Percentiles rank a stretch among this genome's conserved stretches.
These are phyloP conservation scores for Schwanniomyces vanrijiae DNA, from an alignment of 805 yeast species.

Conservation along the genomic window DNA sequence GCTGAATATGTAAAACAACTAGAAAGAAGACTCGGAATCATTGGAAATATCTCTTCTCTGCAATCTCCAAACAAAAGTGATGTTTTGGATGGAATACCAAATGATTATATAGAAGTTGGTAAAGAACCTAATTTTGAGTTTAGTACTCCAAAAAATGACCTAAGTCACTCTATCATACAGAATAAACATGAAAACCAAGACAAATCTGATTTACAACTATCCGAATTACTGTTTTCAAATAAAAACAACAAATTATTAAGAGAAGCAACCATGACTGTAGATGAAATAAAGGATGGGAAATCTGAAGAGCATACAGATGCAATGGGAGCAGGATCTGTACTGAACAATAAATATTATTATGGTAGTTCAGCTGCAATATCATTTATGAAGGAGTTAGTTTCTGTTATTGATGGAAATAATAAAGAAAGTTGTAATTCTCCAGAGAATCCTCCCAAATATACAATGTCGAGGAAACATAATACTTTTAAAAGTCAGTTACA, in stretches of 20 bases:
- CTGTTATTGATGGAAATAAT: constrained; percentile 7
- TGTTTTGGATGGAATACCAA: not conserved
- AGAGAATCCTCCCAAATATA: not conserved
- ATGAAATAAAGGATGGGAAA: not conserved
- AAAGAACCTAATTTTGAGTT: not conserved
- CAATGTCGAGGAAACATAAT: constrained; percentile 8
- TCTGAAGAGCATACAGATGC: constrained; percentile 7
- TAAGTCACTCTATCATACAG: not conserved
- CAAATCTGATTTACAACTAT: not conserved
- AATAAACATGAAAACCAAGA: not conserved
- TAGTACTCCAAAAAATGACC: not conserved
- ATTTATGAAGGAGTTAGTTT: constrained; percentile 11
- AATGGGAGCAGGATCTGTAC: constrained; percentile 12
- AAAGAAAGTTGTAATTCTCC: constrained; percentile 1
- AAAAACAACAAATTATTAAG: not conserved
- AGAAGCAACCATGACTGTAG: not conserved
- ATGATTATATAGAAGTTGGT: not conserved
- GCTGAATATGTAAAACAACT: not conserved
- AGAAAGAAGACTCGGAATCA: not conserved
- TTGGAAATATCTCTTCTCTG: not conserved
- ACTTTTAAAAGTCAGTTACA: constrained; percentile 1
- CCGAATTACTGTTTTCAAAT: not conserved
- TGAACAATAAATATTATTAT: constrained; percentile 7
- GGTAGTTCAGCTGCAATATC: constrained; percentile 13
- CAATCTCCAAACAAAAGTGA: not conserved